Percentiles rank a stretch among this genome's conserved stretches.
These are phyloP conservation scores for Dillenia turbinata DNA, from an alignment of 164 flowering plant genomes.

Conservation along the genomic window DNA sequence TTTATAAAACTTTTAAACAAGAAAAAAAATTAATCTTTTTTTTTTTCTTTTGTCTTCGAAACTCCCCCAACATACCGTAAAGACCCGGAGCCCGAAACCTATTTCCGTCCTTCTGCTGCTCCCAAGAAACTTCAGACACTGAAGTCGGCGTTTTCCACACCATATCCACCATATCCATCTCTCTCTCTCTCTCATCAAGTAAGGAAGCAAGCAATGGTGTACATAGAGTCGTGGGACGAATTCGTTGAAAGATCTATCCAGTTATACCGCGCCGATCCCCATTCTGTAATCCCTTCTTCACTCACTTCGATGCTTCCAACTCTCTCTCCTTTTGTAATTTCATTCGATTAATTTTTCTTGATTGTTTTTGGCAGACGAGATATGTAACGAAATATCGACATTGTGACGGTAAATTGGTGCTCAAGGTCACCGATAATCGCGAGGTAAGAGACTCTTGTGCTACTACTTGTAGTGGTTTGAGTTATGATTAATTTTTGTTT, in stretches of 20 bases:
- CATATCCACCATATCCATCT: too few species aligned
- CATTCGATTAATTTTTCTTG: constrained; percentile 3
- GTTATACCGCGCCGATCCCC: constrained; percentile 80
- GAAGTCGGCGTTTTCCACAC: too few species aligned
- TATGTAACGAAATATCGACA: constrained; percentile 82
- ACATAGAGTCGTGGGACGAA: constrained; percentile 88
- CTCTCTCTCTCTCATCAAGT: too few species aligned
- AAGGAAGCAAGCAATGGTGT: constrained; percentile 63
- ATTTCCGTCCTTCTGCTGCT: too few species aligned
- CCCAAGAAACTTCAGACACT: too few species aligned
- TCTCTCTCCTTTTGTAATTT: not conserved
- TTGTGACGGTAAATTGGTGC: constrained; percentile 92
- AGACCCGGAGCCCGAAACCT: too few species aligned
- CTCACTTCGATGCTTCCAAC: constrained; percentile 1
- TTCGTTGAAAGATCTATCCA: constrained; percentile 89
- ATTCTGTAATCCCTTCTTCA: constrained; percentile 39
- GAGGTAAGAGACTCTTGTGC: constrained; percentile 40
- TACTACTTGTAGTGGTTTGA: too few species aligned
- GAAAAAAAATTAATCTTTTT: too few species aligned
- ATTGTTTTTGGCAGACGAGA: constrained; percentile 44
- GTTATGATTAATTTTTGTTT: too few species aligned
- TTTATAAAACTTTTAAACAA: too few species aligned
- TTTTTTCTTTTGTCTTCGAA: too few species aligned
- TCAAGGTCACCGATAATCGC: constrained; percentile 87
- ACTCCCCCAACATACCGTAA: too few species aligned